Conservation (phyloP, 306 rosid species). For the Inga laurina region DNA sequence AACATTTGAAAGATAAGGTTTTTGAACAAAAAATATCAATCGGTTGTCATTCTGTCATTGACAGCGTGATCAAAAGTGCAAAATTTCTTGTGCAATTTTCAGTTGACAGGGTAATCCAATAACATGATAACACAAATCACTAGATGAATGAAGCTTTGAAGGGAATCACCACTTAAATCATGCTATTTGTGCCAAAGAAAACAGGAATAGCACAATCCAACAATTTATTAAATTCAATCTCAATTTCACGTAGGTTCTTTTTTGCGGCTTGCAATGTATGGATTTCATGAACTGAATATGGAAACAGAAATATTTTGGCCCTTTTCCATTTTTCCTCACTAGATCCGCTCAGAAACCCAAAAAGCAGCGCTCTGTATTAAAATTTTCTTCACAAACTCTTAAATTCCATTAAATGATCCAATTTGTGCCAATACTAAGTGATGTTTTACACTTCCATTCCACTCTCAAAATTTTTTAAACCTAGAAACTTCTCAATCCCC, state of each 20-base stretch:
- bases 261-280: neutral
- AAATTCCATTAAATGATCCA: neutral
- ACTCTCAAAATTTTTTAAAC: neutral
- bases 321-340: neutral
- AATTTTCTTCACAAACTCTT: neutral
- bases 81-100: neutral
- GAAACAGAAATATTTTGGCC: neutral
- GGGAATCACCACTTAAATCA: neutral
- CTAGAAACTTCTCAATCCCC: neutral
- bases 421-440: neutral
- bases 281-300: neutral
- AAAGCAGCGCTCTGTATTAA: neutral
- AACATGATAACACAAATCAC: neutral
- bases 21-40: neutral
- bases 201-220: neutral
- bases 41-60: neutral
- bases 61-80: neutral
- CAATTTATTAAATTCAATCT: neutral
- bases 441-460: neutral
- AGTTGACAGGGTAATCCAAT: neutral
- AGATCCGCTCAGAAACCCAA: neutral
- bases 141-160: neutral
- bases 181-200: neutral
- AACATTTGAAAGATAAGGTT: neutral
- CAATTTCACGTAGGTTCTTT: neutral